phyloP scores from a whole-genome alignment of 768 basidiomycete genomes.

The Lactarius psammicola region DNA sequence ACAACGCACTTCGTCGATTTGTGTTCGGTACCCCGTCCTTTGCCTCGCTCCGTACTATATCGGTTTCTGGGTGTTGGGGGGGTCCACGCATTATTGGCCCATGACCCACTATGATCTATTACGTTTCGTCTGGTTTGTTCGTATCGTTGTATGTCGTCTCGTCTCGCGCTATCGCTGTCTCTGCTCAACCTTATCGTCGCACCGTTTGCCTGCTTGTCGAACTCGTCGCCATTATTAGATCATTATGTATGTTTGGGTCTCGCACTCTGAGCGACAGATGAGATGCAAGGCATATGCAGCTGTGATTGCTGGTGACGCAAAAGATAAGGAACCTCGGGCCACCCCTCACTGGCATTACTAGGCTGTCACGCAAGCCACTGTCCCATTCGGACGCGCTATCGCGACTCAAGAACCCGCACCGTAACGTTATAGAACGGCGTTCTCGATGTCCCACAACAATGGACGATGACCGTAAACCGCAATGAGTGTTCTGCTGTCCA shows the following conservation, averaged over 20 bases:
- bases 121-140: conserved; percentile 9
- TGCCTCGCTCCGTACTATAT: not conserved
- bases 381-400: not conserved
- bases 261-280: too few relatives aligned
- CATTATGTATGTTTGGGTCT: not conserved
- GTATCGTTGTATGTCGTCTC: conserved; percentile 17
- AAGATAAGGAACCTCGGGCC: too few relatives aligned
- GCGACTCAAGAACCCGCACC: not conserved
- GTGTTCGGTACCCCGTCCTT: not conserved
- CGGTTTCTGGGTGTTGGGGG: not conserved
- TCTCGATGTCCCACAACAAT: not conserved
- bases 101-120: conserved; percentile 22
- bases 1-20: conserved; percentile 5
- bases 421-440: not conserved
- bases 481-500: too few relatives aligned
- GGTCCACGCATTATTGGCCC: not conserved
- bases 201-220: conserved; percentile 1
- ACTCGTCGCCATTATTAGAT: not conserved
- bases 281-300: too few relatives aligned
- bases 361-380: too few relatives aligned
- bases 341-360: too few relatives aligned
- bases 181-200: conserved; percentile 14
- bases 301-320: too few relatives aligned
- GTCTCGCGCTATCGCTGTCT: conserved; percentile 23
- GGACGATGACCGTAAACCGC: not conserved